Conservation (phyloP, 2,329 filamentous ascomycete genomes). For the Cyanodermella asteris region DNA sequence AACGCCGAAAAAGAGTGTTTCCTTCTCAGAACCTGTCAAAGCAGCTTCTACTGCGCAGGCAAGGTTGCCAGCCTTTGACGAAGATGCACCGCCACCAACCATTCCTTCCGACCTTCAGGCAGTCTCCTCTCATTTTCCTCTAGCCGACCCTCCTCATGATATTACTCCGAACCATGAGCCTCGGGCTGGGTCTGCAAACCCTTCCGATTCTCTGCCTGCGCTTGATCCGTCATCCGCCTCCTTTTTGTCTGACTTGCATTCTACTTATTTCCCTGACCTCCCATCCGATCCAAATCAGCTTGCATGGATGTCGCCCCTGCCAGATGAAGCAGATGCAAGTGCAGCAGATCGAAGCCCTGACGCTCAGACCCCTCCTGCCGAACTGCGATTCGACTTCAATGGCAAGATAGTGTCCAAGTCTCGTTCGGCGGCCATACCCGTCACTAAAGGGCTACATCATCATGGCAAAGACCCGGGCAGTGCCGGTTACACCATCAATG, state of each 20-base stretch:
- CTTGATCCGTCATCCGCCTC: slow-evolving; percentile 66
- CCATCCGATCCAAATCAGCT: slow-evolving; percentile 67
- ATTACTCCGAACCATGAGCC: slow-evolving; percentile 14
- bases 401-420: slow-evolving; percentile 61
- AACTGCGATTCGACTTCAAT: slow-evolving; percentile 73
- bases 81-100: slow-evolving; percentile 16
- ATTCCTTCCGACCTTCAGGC: slow-evolving; percentile 18
- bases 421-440: slow-evolving; percentile 50
- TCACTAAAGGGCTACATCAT: slow-evolving; percentile 67
- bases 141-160: too few relatives aligned
- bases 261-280: slow-evolving; percentile 82
- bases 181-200: slow-evolving; percentile 22
- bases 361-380: slow-evolving; percentile 41
- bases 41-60: neutral
- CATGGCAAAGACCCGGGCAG: slow-evolving; percentile 83
- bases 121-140: slow-evolving; percentile 11
- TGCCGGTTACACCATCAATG: slow-evolving; percentile 79
- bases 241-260: slow-evolving; percentile 66
- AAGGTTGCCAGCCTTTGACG: slow-evolving; percentile 7
- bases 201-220: slow-evolving; percentile 34
- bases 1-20: neutral
- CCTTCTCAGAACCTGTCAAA: neutral
- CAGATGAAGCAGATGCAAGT: slow-evolving; percentile 39
- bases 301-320: slow-evolving; percentile 68
- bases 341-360: slow-evolving; percentile 63